Evolutionary conservation across 1,284 basidiomycete species (phyloP).

Genomic region (Fomitopsis schrenkii): DNA sequence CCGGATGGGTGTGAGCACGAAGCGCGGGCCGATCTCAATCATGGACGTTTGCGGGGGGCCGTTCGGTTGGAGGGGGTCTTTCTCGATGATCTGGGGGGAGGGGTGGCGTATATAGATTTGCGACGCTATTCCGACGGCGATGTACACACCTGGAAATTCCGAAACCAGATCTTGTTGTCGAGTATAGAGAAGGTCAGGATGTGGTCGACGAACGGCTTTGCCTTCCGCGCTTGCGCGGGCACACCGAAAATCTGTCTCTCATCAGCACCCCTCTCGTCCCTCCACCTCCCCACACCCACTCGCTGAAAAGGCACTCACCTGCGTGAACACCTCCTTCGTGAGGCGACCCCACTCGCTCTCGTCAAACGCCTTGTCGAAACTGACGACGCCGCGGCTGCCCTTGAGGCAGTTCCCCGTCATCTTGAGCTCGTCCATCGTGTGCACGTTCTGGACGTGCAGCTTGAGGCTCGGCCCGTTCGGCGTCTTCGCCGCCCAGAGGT

Average conservation of each 20-base stretch:
- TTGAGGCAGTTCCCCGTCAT: constrained; percentile 99
- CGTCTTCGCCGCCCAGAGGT: constrained; percentile 95
- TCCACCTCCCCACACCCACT: constrained; percentile 1
- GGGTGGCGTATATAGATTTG: background rate
- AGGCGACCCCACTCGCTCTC: constrained; percentile 84
- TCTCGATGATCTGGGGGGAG: constrained; percentile 63
- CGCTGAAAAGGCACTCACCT: constrained; percentile 57
- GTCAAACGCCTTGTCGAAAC: constrained; percentile 93
- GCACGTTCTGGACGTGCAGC: constrained; percentile 97
- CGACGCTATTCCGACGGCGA: background rate
- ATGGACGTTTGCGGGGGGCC: constrained; percentile 76
- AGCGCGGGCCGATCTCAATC: constrained; percentile 95
- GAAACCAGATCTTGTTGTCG: constrained; percentile 98
- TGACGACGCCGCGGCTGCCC: constrained; percentile 88
- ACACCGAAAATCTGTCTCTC: constrained; percentile 85
- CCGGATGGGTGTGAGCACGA: constrained; percentile 95
- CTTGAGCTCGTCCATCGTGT: constrained; percentile 99
- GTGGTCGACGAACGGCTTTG: constrained; percentile 98
- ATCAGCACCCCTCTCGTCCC: background rate
- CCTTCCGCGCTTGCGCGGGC: constrained; percentile 81
- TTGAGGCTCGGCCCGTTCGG: constrained; percentile 98
- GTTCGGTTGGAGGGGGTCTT: constrained; percentile 72
- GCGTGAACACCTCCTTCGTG: constrained; percentile 94
- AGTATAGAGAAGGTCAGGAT: constrained; percentile 94
- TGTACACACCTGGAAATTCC: constrained; percentile 84